Conservation (phyloP, 2,329 filamentous ascomycete species). For the Aspergillus amoenus region DNA sequence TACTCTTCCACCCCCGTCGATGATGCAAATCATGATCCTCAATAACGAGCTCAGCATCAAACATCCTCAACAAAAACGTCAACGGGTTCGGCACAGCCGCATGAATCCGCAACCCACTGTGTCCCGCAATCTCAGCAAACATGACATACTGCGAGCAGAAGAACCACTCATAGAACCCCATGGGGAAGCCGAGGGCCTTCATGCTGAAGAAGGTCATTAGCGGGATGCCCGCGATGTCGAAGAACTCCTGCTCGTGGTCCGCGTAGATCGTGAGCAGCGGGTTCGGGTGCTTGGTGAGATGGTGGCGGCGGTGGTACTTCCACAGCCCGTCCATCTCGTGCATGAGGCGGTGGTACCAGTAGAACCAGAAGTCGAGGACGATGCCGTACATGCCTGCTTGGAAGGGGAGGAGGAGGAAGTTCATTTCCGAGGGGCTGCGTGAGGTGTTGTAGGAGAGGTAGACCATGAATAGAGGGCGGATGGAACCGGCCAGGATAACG, state of each 20-base stretch:
- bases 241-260: constrained; percentile 44
- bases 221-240: constrained; percentile 44
- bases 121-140: constrained; percentile 29
- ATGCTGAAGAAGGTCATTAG: constrained; percentile 40
- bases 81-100: constrained; percentile 33
- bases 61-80: constrained; percentile 33
- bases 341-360: constrained; percentile 44
- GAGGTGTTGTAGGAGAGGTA: constrained; percentile 28
- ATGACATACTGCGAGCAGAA: constrained; percentile 46
- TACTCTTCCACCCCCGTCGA: constrained; percentile 40
- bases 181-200: constrained; percentile 38
- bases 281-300: constrained; percentile 48
- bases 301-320: constrained; percentile 48
- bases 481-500: constrained; percentile 32
- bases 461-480: constrained; percentile 34
- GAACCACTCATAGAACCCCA: constrained; percentile 52
- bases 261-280: constrained; percentile 45
- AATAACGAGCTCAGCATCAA: constrained; percentile 40
- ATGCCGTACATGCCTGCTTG: constrained; percentile 44
- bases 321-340: constrained; percentile 43
- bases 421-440: constrained; percentile 24
- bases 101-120: constrained; percentile 29
- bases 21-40: constrained; percentile 46
- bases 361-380: constrained; percentile 45
- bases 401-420: constrained; percentile 37